Evolutionary conservation across 2,329 filamentous ascomycete species (phyloP).

Genomic region (Ophiocordyceps camponoti-leonardi): DNA sequence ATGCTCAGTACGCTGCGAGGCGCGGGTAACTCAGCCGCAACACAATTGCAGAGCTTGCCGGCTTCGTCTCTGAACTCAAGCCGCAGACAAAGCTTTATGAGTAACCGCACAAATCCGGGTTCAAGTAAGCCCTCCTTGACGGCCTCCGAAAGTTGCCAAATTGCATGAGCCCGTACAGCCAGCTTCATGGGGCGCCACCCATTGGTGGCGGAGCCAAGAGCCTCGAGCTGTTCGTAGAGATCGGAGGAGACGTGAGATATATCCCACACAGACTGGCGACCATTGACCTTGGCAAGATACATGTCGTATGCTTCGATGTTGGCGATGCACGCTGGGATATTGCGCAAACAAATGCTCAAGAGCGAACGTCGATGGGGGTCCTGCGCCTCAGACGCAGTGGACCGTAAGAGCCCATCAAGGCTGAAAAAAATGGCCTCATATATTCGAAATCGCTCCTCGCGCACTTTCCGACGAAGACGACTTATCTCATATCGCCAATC

Average conservation of each 20-base stretch:
- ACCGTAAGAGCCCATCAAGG: constrained; percentile 11
- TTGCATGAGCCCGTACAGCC: constrained; percentile 15
- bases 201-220: constrained; percentile 9
- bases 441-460: constrained; percentile 10
- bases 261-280: constrained; percentile 10
- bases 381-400: constrained; percentile 8
- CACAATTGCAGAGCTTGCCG: constrained; percentile 7
- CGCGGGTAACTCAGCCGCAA: constrained; percentile 4
- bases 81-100: constrained; percentile 13
- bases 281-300: constrained; percentile 7
- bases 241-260: constrained; percentile 11
- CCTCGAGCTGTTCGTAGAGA: constrained; percentile 17
- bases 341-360: constrained; percentile 18
- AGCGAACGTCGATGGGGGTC: constrained; percentile 14
- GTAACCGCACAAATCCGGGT: constrained; percentile 9
- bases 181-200: constrained; percentile 18
- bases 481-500: constrained; percentile 8
- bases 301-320: constrained; percentile 17
- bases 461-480: constrained; percentile 7
- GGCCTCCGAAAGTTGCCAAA: constrained; percentile 12
- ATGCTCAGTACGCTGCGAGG: constrained; percentile 5
- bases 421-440: constrained; percentile 17
- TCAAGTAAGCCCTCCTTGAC: constrained; percentile 14
- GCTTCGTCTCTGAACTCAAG: constrained; percentile 12
- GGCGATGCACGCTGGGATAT: constrained; percentile 11